These are phyloP conservation scores for Cytospora mali DNA, from an alignment of 2,329 filamentous ascomycete species.

Conservation along the genomic window DNA sequence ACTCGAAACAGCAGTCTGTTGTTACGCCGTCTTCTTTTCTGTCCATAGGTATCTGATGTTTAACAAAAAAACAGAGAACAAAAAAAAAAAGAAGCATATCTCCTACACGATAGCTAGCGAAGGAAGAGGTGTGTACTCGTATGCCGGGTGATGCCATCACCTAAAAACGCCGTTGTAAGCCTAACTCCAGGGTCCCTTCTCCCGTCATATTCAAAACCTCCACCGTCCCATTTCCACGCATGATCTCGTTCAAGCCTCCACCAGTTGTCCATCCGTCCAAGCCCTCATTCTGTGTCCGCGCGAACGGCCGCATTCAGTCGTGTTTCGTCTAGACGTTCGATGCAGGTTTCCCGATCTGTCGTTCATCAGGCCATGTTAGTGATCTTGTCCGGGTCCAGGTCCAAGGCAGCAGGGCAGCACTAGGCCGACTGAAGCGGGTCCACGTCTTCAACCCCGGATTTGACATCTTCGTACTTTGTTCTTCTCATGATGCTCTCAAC, in stretches of 20 bases:
- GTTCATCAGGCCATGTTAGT: conserved; percentile 25
- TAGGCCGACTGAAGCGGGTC: conserved; percentile 60
- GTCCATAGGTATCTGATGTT: conserved; percentile 30
- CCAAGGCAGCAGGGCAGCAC: conserved; percentile 16
- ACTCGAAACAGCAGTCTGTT: conserved; percentile 12
- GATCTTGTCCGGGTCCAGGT: conserved; percentile 24
- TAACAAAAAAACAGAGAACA: conserved; percentile 22
- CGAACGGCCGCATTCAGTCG: conserved; percentile 22
- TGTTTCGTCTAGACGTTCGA: conserved; percentile 23
- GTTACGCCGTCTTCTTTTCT: conserved; percentile 24
- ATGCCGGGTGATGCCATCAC: conserved; percentile 23
- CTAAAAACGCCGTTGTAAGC: conserved; percentile 26
- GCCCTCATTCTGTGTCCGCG: conserved; percentile 21
- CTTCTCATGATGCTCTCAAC: conserved; percentile 94
- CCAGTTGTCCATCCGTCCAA: conserved; percentile 28
- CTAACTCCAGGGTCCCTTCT: conserved; percentile 19
- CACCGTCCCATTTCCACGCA: conserved; percentile 16
- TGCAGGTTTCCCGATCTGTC: conserved; percentile 23
- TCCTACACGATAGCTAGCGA: conserved; percentile 25
- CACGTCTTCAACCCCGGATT: conserved; percentile 65
- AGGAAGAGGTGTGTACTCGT: conserved; percentile 23
- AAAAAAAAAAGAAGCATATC: conserved; percentile 23
- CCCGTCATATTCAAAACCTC: conserved; percentile 21
- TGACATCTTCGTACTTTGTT: conserved; percentile 63
- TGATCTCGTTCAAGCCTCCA: conserved; percentile 19